Evolutionary conservation across 352 stramenopile species (phyloP), one percentile per base, ranked within the genome.

Genomic region (Phytophthora parvispora): DNA sequence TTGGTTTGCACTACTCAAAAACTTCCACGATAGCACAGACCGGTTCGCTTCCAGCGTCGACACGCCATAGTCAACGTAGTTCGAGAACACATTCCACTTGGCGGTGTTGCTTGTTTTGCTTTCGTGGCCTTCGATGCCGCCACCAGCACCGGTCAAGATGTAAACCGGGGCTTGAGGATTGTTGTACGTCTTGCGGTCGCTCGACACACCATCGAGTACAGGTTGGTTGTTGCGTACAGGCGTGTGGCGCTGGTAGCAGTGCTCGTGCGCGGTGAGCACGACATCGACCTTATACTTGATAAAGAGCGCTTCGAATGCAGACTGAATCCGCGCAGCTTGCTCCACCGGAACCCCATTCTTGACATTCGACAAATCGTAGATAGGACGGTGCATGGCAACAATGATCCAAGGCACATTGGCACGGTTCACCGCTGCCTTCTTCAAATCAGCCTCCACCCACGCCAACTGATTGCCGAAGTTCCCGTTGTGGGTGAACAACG

Each of bases 391-490:
- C 72, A 85, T 84, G 2, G 49, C 74, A 1, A 90, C 78, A 32
- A 90, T 71, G 45, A 89, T 28, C 82, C 80, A 89, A 25, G 82
- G 82, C 0, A 78, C 66, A 1, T 76, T 78, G 1, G 22, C 71
- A 13, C 80, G 80, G 51, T 86, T 88, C 18, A 59, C 80, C 15
- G 69, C 63, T 1, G 80, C 80, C 24, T 74, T 79, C 54, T 80
- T 74, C 9, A 90, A 38, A 49, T 87, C 82, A 20, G 60, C 66
- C 27, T 89, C 78, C 12, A 87, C 55, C 80, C 82, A 90, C 40
- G 60, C 47, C 12, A 89, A 58, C 36, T 89, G 80, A 58, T 86
- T 63, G 7, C 80, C 73, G 62, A 84, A 90, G 63, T 68, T 58
- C 9, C 80, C 78, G 64, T 87, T 77, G 52, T 69, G 65, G 56